Evolutionary conservation across 164 flowering plant species (phyloP).

Genomic region (Vitis riparia): DNA sequence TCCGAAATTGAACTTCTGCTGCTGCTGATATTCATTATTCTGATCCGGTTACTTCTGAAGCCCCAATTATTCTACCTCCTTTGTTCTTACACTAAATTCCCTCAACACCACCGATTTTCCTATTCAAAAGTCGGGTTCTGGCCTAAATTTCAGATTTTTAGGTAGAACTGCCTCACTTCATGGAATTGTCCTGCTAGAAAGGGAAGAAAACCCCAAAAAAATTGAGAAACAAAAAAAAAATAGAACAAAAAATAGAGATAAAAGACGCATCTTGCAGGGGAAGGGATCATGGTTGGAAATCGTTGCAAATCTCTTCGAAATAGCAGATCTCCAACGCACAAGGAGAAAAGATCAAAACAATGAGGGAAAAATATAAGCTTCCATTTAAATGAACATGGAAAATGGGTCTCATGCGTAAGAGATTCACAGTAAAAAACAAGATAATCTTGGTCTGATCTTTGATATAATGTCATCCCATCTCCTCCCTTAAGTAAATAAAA

Average conservation of each 20-base stretch:
- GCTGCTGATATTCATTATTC: constrained; percentile 20
- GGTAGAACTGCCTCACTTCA: not conserved
- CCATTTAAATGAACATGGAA: no score
- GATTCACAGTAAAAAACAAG: no score
- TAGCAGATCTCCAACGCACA: no score
- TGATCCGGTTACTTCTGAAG: not conserved
- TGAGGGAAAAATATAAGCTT: no score
- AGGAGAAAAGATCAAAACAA: no score
- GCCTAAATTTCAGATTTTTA: not conserved
- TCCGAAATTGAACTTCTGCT: constrained; percentile 13
- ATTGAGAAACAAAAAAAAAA: not conserved
- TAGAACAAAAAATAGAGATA: not conserved
- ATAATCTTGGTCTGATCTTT: no score
- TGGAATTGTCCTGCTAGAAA: not conserved
- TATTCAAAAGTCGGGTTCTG: not conserved
- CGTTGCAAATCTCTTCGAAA: no score
- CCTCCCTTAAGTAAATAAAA: not conserved
- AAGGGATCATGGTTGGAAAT: no score
- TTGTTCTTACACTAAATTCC: not conserved
- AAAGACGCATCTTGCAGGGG: not conserved
- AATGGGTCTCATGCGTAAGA: no score
- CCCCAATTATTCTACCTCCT: not conserved
- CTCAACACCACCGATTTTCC: not conserved
- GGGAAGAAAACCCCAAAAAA: not conserved
- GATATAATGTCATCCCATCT: no score